Evolutionary conservation across 2,329 filamentous ascomycete species (phyloP).

Genomic region (Fusarium globosum): DNA sequence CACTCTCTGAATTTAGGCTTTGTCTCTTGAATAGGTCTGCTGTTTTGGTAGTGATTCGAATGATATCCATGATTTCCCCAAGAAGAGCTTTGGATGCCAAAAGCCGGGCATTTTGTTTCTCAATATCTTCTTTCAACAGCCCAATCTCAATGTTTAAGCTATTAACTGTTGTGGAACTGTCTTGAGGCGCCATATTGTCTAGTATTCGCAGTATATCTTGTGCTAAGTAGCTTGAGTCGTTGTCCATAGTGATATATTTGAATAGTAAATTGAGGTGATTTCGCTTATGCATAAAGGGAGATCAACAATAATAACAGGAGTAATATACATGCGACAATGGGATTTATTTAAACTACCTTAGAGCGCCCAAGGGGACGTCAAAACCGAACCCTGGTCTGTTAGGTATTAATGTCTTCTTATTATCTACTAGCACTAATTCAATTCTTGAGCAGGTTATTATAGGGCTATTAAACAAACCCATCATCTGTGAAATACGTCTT

Average conservation of each 20-base stretch:
- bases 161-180: neutral
- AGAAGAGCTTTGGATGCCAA: neutral
- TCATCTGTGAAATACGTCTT: neutral
- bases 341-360: neutral
- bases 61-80: neutral
- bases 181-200: neutral
- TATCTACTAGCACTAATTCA: neutral
- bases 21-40: neutral
- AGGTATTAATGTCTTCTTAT: neutral
- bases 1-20: neutral
- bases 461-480: neutral
- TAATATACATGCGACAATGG: no score
- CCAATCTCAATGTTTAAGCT: neutral
- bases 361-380: neutral
- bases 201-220: neutral
- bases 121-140: neutral
- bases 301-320: no score
- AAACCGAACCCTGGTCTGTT: neutral
- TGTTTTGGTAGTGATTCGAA: neutral
- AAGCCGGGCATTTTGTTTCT: neutral
- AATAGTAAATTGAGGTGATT: no score
- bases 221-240: neutral
- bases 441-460: neutral
- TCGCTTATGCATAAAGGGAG: no score
- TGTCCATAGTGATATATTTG: neutral